Conservation (phyloP, 2,329 filamentous ascomycete species). For the Trichoderma sp. region DNA sequence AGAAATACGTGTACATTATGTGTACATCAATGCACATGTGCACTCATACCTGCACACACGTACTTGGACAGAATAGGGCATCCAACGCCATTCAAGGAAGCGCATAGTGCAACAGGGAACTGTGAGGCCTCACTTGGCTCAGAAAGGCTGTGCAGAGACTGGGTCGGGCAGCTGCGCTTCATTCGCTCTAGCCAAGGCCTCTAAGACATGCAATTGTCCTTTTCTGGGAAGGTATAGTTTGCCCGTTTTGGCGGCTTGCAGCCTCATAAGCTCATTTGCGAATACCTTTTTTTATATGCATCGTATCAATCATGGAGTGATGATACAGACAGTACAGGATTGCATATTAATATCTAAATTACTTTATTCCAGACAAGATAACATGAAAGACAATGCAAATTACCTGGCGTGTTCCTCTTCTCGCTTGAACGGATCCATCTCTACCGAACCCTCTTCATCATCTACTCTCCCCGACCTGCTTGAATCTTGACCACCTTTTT, state of each 20-base stretch:
- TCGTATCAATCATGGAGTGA: no score
- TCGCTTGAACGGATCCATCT: background rate
- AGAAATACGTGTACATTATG: background rate
- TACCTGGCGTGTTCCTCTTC: background rate
- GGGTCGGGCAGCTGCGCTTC: background rate
- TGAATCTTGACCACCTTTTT: slow-evolving; percentile 29
- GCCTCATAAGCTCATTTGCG: no score
- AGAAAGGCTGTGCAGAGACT: background rate
- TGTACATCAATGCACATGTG: no score
- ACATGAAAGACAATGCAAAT: background rate
- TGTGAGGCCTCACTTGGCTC: background rate
- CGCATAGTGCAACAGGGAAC: background rate
- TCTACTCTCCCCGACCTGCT: background rate
- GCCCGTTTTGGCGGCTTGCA: no score
- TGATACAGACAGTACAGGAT: background rate
- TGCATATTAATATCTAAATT: background rate
- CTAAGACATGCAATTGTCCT: no score
- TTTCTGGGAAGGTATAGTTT: no score
- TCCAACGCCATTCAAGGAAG: background rate
- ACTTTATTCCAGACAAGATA: background rate
- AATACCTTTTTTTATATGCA: no score
- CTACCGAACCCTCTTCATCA: slow-evolving; percentile 7
- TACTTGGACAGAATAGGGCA: background rate
- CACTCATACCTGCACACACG: no score
- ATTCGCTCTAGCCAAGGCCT: no score